phyloP scores from a whole-genome alignment of 2,329 filamentous ascomycete species.

The Aspergillus sp. region DNA sequence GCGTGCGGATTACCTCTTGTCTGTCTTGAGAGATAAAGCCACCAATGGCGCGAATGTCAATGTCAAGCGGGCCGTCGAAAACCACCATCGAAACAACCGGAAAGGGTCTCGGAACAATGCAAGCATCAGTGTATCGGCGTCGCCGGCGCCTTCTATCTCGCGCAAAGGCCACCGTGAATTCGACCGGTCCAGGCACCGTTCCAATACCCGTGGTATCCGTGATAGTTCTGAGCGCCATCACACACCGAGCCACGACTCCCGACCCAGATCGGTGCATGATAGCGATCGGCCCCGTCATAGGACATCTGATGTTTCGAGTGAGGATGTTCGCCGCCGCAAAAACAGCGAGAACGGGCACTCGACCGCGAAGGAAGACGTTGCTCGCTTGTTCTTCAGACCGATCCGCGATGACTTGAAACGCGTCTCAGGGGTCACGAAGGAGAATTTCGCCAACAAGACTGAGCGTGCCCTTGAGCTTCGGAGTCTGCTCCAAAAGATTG shows the following conservation, averaged over 20 bases:
- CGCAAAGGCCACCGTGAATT: conserved; percentile 44
- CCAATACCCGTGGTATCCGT: conserved; percentile 40
- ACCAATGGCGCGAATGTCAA: conserved; percentile 62
- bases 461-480: conserved; percentile 46
- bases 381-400: conserved; percentile 47
- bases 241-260: conserved; percentile 41
- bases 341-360: conserved; percentile 38
- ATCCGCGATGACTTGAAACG: conserved; percentile 44
- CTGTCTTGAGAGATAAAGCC: conserved; percentile 87
- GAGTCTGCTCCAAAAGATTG: conserved; percentile 45
- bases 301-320: conserved; percentile 33
- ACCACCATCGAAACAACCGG: conserved; percentile 93
- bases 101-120: conserved; percentile 51
- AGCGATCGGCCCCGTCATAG: conserved; percentile 34
- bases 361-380: conserved; percentile 37
- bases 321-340: conserved; percentile 36
- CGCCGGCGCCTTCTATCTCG: conserved; percentile 43
- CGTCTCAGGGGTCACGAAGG: conserved; percentile 47
- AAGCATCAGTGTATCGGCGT: conserved; percentile 44
- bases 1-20: conserved; percentile 89
- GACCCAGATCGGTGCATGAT: conserved; percentile 36
- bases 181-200: conserved; percentile 43
- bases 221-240: conserved; percentile 45
- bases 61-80: conserved; percentile 79
- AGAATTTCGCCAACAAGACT: conserved; percentile 44